phyloP scores from a whole-genome alignment of 768 basidiomycete genomes.

The Macrolepiota dolichaula region DNA sequence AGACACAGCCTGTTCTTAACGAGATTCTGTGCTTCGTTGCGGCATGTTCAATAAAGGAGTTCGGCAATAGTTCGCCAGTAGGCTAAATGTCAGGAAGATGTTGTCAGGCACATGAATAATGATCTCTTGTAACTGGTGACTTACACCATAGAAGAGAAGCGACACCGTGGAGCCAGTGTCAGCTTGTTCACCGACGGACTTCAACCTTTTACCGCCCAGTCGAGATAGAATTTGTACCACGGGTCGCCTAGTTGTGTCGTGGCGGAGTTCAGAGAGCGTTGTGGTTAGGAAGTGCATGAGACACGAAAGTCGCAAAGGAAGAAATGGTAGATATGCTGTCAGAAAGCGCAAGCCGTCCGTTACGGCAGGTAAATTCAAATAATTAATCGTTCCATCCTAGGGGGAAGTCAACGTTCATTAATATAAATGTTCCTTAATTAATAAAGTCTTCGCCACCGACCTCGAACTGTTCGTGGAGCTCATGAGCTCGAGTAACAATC shows the following conservation, averaged over 20 bases:
- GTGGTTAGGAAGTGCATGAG: constrained; percentile 60
- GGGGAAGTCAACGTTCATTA: constrained; percentile 7
- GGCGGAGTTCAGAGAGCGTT: constrained; percentile 55
- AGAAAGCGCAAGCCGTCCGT: constrained; percentile 77
- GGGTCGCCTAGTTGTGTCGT: constrained; percentile 55
- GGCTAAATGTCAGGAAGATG: constrained; percentile 37
- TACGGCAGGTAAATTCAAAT: constrained; percentile 71
- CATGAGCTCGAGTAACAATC: constrained; percentile 56
- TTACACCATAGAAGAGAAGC: constrained; percentile 59
- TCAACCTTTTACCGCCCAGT: constrained; percentile 49
- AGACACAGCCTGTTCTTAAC: constrained; percentile 83
- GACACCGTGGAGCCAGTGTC: constrained; percentile 65
- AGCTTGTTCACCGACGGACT: constrained; percentile 58
- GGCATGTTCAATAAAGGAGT: constrained; percentile 70
- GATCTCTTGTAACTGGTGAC: constrained; percentile 20
- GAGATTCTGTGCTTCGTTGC: constrained; percentile 66
- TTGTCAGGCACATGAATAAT: constrained; percentile 1
- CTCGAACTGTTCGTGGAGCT: constrained; percentile 75
- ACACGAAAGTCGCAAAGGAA: constrained; percentile 70
- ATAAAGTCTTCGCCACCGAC: constrained; percentile 31
- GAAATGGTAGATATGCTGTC: constrained; percentile 74
- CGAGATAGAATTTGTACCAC: constrained; percentile 70
- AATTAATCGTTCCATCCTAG: constrained; percentile 86
- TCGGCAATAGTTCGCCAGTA: constrained; percentile 61
- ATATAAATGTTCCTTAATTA: background rate